phyloP scores from a whole-genome alignment of 495 filamentous ascomycete genomes.

The Daldinia bambusicola region DNA sequence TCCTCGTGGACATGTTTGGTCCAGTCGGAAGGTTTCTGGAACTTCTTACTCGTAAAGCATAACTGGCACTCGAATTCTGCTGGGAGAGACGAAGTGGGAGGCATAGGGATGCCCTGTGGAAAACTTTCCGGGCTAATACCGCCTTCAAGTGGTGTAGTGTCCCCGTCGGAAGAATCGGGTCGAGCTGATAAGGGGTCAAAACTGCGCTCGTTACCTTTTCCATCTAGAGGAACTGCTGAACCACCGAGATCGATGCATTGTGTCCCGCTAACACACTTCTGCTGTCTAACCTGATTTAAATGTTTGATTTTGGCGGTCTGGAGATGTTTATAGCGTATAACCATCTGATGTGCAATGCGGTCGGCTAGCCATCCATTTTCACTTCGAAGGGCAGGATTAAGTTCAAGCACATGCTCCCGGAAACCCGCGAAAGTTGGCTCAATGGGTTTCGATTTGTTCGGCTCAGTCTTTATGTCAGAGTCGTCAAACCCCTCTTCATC shows the following conservation, averaged over 20 bases:
- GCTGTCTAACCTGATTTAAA: slow-evolving; percentile 61
- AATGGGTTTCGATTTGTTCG: slow-evolving; percentile 63
- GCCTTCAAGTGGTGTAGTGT: slow-evolving; percentile 71
- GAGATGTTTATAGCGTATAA: slow-evolving; percentile 80
- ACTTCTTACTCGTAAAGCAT: slow-evolving; percentile 89
- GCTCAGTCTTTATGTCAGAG: slow-evolving; percentile 58
- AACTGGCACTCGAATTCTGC: slow-evolving; percentile 93
- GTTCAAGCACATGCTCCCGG: slow-evolving; percentile 73
- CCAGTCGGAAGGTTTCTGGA: slow-evolving; percentile 97
- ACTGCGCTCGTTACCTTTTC: slow-evolving; percentile 53
- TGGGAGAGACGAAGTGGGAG: slow-evolving; percentile 80
- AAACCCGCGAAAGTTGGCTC: slow-evolving; percentile 82
- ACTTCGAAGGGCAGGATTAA: slow-evolving; percentile 69
- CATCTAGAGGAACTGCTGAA: slow-evolving; percentile 54
- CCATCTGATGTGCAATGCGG: slow-evolving; percentile 84
- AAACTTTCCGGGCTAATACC: slow-evolving; percentile 74
- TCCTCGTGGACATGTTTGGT: slow-evolving; percentile 98
- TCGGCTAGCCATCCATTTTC: slow-evolving; percentile 77
- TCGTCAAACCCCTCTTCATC: slow-evolving; percentile 66
- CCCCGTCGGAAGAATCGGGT: slow-evolving; percentile 70
- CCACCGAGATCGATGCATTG: slow-evolving; percentile 76
- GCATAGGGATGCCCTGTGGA: slow-evolving; percentile 82
- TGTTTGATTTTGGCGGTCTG: slow-evolving; percentile 79
- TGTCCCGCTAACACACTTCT: slow-evolving; percentile 66
- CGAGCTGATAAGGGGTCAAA: slow-evolving; percentile 53